Percentiles rank a stretch among this genome's conserved stretches.
phyloP scores from a whole-genome alignment of 164 flowering plant species.

The Aristolochia contorta region DNA sequence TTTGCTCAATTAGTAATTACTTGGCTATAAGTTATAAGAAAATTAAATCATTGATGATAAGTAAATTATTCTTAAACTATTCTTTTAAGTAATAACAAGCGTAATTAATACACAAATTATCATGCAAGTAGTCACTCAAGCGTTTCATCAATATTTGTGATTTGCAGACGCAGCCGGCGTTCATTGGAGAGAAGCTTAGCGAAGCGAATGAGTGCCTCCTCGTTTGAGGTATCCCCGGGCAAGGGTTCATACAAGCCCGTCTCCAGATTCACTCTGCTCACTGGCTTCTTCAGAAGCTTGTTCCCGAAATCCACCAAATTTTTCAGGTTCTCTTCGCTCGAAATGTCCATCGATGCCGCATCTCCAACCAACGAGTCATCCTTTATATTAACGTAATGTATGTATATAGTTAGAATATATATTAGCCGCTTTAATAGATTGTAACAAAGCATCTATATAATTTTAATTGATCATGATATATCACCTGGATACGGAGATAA shows the following conservation, averaged over 20 bases:
- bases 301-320: slow-evolving; percentile 28
- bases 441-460: no score
- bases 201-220: slow-evolving; percentile 35
- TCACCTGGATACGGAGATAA: slow-evolving; percentile 50
- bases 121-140: neutral
- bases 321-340: slow-evolving; percentile 31
- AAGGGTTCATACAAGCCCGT: slow-evolving; percentile 18
- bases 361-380: slow-evolving; percentile 36
- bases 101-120: no score
- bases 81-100: no score
- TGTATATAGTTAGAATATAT: no score
- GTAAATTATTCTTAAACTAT: no score
- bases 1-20: no score
- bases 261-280: slow-evolving; percentile 21
- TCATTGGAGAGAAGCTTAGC: slow-evolving; percentile 33
- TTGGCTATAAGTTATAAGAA: no score
- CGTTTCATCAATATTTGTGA: no score
- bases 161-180: slow-evolving; percentile 8
- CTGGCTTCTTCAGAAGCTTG: slow-evolving; percentile 25
- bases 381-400: slow-evolving; percentile 15
- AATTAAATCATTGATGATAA: no score
- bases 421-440: no score
- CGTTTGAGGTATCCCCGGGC: slow-evolving; percentile 33
- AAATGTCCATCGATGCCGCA: slow-evolving; percentile 21
- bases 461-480: no score